phyloP scores from a whole-genome alignment of 805 yeast genomes.

The Candida nitratophila region DNA sequence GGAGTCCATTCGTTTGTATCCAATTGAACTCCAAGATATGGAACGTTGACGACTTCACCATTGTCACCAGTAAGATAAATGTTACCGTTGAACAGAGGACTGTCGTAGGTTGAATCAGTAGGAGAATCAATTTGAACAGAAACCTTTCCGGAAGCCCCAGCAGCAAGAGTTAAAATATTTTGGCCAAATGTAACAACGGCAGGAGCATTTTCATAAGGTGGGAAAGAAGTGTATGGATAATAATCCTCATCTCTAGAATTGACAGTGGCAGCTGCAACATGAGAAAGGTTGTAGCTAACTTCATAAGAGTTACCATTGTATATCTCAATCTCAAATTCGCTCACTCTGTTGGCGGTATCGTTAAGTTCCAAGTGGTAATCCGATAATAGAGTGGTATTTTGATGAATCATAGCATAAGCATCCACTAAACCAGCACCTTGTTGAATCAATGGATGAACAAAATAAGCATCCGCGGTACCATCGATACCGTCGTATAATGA shows the following conservation, averaged over 20 bases:
- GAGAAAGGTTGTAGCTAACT: constrained; percentile 4
- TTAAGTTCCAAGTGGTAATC: constrained; percentile 6
- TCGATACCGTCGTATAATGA: background rate
- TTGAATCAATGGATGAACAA: constrained; percentile 10
- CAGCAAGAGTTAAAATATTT: constrained; percentile 1
- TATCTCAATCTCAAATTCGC: constrained; percentile 7
- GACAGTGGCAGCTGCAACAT: constrained; percentile 5
- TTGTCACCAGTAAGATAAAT: constrained; percentile 9
- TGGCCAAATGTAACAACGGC: constrained; percentile 5
- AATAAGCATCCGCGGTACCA: background rate
- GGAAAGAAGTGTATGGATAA: constrained; percentile 4
- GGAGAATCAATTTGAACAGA: constrained; percentile 3
- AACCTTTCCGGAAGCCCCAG: constrained; percentile 5
- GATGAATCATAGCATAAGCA: constrained; percentile 9
- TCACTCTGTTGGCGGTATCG: constrained; percentile 9
- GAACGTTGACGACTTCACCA: constrained; percentile 9
- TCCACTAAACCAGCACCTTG: constrained; percentile 15
- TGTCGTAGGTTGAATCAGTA: constrained; percentile 1
- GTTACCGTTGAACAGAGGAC: constrained; percentile 8
- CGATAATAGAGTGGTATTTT: constrained; percentile 6
- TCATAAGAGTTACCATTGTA: constrained; percentile 6
- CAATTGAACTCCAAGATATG: constrained; percentile 11
- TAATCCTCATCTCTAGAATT: background rate
- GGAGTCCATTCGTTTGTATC: constrained; percentile 5
- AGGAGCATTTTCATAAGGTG: constrained; percentile 5